Evolutionary conservation across 805 yeast genomes (phyloP), one percentile per base, ranked within the genome.

Genomic region (Metschnikowia rubicola): DNA sequence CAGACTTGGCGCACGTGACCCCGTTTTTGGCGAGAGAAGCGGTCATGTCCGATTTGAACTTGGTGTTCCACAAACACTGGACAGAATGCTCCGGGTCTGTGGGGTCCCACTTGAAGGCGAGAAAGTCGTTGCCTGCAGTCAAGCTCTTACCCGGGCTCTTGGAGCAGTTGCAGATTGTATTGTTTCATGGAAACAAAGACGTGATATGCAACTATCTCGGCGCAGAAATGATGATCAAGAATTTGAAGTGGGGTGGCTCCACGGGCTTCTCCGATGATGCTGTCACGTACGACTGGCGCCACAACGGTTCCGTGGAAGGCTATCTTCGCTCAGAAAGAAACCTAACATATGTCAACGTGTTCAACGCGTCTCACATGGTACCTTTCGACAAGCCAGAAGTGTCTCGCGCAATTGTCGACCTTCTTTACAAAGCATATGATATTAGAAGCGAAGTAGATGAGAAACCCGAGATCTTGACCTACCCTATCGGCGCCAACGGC

Each of bases 301-400:
- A 75, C 59, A 67, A 75, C 50, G 63, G 67, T 11, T 49, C 56
- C 8, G 48, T 48, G 9, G 76, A 69, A 9, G 77, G 80, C 50
- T 56, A 64, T 33, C 55, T 79, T 34, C 64, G 64, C 48, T 42
- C 65, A 15, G 91, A 83, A 40, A 74, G 88, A 52, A 88, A 88
- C 59, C 70, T 92, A 58, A 85, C 96, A 0, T 86, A 85, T 62
- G 81, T 87, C 30, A 80, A 81, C 47, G 80, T 92, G 2, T 79
- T 67, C 62, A 80, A 88, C 56, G 81, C 96, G 0, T 85, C 96
- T 3, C 98, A 94, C 62, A 92, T 94, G 98, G 94, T 90, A 26
- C 96, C 98, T 1, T 84, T 79, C 54, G 97, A 91, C 62, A 68
- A 79, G 43, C 86, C 94, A 1, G 80, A 75, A 39, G 74, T 78